phyloP scores from a whole-genome alignment of 2,329 filamentous ascomycete genomes.

The Pseudogymnoascus sp. region DNA sequence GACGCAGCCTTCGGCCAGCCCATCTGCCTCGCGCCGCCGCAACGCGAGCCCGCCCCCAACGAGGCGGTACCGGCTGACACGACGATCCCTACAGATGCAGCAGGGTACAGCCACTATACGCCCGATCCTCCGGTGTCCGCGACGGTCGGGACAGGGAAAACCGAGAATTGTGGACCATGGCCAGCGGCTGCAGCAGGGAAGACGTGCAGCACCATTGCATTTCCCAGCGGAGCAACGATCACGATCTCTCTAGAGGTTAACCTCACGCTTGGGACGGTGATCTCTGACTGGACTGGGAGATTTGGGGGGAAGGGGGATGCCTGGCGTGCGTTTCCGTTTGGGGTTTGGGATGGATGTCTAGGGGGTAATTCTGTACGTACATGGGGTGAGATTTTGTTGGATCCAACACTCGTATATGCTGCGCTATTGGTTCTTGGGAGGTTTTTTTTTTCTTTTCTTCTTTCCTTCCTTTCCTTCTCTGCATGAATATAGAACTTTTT shows the following conservation, averaged over 20 bases:
- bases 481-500: no score
- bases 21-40: not conserved
- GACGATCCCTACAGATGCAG: not conserved
- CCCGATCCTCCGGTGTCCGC: not conserved
- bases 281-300: not conserved
- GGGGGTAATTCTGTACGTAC: not conserved
- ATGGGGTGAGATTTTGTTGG: not conserved
- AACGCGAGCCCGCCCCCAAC: not conserved
- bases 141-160: not conserved
- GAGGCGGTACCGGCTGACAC: not conserved
- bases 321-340: not conserved
- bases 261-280: not conserved
- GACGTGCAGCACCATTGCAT: not conserved
- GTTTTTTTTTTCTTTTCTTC: not conserved
- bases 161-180: not conserved
- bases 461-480: no score
- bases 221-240: not conserved
- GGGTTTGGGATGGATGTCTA: not conserved
- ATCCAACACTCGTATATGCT: not conserved
- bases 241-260: not conserved
- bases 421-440: not conserved
- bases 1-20: not conserved
- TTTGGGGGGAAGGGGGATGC: not conserved
- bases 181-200: not conserved
- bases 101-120: not conserved